Percentiles rank a stretch among this genome's conserved stretches.
These are phyloP conservation scores for Grosmannia penicillata DNA, from an alignment of 2,329 filamentous ascomycete species.

Conservation along the genomic window DNA sequence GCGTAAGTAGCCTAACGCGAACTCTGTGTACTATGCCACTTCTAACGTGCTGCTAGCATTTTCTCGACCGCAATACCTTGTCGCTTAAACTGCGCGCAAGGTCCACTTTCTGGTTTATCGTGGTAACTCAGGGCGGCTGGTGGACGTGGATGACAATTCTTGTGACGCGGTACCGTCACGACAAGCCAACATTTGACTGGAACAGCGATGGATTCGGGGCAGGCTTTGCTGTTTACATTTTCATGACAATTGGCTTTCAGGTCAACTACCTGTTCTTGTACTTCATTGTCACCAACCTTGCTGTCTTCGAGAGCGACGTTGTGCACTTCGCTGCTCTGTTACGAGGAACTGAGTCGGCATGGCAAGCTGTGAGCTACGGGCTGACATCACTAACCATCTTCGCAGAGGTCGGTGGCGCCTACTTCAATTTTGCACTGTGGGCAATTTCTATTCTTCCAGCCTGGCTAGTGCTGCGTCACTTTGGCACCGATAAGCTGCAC, in stretches of 20 bases:
- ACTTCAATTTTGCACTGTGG: slow-evolving; percentile 59
- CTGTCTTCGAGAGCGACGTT: slow-evolving; percentile 44
- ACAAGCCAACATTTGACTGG: slow-evolving; percentile 53
- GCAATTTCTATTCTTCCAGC: slow-evolving; percentile 46
- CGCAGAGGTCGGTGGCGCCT: slow-evolving; percentile 49
- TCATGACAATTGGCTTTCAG: slow-evolving; percentile 54
- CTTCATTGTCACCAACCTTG: slow-evolving; percentile 55
- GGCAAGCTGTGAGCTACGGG: slow-evolving; percentile 60
- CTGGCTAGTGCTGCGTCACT: slow-evolving; percentile 48
- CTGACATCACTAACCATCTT: slow-evolving; percentile 47
- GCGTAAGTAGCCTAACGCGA: slow-evolving; percentile 31
- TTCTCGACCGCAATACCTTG: slow-evolving; percentile 42
- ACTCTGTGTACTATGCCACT: slow-evolving; percentile 9
- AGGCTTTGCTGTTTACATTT: slow-evolving; percentile 52
- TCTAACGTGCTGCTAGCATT: slow-evolving; percentile 21
- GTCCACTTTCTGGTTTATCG: slow-evolving; percentile 36
- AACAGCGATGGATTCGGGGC: slow-evolving; percentile 44
- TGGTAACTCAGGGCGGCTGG: slow-evolving; percentile 49
- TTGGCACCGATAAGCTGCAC: slow-evolving; percentile 21
- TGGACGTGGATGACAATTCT: slow-evolving; percentile 59
- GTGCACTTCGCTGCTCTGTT: slow-evolving; percentile 54
- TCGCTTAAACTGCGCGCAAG: slow-evolving; percentile 39
- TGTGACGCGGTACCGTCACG: slow-evolving; percentile 42
- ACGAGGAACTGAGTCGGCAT: slow-evolving; percentile 56
- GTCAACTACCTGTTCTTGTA: slow-evolving; percentile 63